These are phyloP conservation scores for Vanderwaltozyma verrucispora DNA, from an alignment of 805 yeast genomes.

Conservation along the genomic window DNA sequence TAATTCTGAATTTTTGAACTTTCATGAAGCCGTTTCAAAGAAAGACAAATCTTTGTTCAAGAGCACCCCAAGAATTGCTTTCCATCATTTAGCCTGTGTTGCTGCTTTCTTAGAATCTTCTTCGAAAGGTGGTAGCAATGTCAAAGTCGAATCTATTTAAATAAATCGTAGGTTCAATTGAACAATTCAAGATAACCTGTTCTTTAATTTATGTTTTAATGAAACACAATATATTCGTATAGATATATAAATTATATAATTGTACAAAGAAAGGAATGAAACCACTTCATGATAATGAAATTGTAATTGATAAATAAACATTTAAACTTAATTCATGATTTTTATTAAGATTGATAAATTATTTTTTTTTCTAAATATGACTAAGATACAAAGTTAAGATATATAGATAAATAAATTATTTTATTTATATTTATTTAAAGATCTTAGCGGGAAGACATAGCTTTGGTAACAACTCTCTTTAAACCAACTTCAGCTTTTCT, in stretches of 20 bases:
- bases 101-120: constrained; percentile 78
- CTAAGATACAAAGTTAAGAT: constrained; percentile 1
- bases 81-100: constrained; percentile 86
- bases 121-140: constrained; percentile 39
- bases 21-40: constrained; percentile 47
- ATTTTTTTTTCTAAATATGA: constrained; percentile 1
- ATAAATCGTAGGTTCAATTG: too few species aligned
- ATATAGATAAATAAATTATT: neutral
- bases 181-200: too few species aligned
- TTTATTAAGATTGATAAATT: neutral
- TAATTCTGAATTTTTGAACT: constrained; percentile 42
- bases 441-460: constrained; percentile 91
- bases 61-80: constrained; percentile 66
- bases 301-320: neutral
- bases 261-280: neutral
- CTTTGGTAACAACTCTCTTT: constrained; percentile 99
- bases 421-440: neutral
- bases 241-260: neutral
- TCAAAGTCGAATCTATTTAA: constrained; percentile 32
- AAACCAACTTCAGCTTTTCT: constrained; percentile 99
- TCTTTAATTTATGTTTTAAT: neutral
- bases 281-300: neutral
- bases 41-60: constrained; percentile 49
- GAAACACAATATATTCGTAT: neutral
- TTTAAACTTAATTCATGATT: neutral